Conservation (phyloP, 352 stramenopile species). For the Phytopythium delawarense region DNA sequence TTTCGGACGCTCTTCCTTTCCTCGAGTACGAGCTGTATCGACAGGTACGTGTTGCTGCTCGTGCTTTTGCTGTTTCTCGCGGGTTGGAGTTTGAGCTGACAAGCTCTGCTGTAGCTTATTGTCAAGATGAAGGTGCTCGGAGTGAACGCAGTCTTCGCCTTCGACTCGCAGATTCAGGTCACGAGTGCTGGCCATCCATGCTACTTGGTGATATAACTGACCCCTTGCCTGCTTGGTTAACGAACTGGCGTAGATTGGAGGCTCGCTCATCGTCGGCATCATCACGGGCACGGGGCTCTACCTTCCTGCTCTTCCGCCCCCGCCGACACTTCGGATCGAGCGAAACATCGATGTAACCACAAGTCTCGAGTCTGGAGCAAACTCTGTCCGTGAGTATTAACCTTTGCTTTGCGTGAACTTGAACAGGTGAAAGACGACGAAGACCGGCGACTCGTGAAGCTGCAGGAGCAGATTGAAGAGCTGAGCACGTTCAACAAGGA, state of each 20-base stretch:
- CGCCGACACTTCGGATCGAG: conserved; percentile 91
- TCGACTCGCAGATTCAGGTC: conserved; percentile 89
- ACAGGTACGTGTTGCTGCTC: conserved; percentile 57
- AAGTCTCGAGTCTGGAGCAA: not conserved
- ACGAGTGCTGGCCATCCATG: not conserved
- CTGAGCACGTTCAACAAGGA: conserved; percentile 81
- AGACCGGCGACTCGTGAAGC: conserved; percentile 89
- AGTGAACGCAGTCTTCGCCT: conserved; percentile 95
- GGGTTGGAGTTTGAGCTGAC: not conserved
- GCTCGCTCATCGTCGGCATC: conserved; percentile 84
- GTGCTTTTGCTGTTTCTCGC: not conserved
- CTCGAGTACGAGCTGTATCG: conserved; percentile 97
- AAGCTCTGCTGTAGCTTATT: conserved; percentile 41
- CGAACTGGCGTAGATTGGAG: conserved; percentile 52
- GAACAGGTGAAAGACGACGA: conserved; percentile 90
- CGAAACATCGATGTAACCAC: conserved; percentile 88
- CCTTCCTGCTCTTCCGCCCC: conserved; percentile 92
- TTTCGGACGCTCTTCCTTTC: conserved; percentile 97
- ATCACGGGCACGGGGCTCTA: conserved; percentile 92
- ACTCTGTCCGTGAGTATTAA: not conserved
- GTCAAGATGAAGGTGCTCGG: conserved; percentile 92
- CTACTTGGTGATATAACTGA: not conserved
- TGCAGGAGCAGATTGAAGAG: conserved; percentile 92
- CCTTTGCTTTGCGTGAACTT: not conserved
- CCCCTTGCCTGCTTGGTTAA: not conserved